A percentile compares a stretch with the other conserved stretches of the same genome.
phyloP scores from a whole-genome alignment of 495 filamentous ascomycete genomes.

The Astrothelium subdiscretum region DNA sequence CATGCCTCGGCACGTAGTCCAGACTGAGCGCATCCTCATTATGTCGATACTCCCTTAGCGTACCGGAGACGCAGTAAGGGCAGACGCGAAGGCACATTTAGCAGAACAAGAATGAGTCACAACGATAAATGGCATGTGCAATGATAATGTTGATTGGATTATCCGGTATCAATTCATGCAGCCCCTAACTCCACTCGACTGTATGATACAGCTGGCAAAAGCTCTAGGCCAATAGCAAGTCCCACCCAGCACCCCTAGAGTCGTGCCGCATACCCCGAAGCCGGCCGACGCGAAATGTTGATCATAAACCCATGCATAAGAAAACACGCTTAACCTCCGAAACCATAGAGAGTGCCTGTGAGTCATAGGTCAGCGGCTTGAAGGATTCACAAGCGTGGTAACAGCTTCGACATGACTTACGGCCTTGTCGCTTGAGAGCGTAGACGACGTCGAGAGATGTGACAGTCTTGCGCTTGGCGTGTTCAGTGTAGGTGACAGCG shows the following conservation, averaged over 20 bases:
- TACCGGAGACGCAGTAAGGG: no score
- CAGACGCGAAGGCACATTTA: not conserved
- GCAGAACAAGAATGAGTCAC: not conserved
- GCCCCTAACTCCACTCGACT: constrained; percentile 2
- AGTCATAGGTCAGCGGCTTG: constrained; percentile 8
- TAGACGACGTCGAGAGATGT: constrained; percentile 96
- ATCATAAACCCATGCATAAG: constrained; percentile 11
- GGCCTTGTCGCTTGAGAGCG: constrained; percentile 93
- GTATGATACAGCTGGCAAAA: not conserved
- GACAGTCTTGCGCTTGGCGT: constrained; percentile 98
- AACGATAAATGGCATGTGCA: not conserved
- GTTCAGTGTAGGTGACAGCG: constrained; percentile 75
- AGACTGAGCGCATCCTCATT: no score
- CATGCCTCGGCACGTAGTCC: no score
- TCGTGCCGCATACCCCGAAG: constrained; percentile 1
- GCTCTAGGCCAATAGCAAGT: not conserved
- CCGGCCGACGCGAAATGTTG: not conserved
- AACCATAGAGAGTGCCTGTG: constrained; percentile 53
- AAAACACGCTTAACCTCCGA: constrained; percentile 67
- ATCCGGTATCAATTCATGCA: not conserved
- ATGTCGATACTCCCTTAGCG: no score
- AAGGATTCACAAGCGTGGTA: not conserved
- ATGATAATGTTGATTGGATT: not conserved
- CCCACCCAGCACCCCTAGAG: not conserved
- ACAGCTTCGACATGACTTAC: constrained; percentile 34